Evolutionary conservation across 139 green algal genomes (phyloP).

Genomic region (Chlorella vulgaris): DNA sequence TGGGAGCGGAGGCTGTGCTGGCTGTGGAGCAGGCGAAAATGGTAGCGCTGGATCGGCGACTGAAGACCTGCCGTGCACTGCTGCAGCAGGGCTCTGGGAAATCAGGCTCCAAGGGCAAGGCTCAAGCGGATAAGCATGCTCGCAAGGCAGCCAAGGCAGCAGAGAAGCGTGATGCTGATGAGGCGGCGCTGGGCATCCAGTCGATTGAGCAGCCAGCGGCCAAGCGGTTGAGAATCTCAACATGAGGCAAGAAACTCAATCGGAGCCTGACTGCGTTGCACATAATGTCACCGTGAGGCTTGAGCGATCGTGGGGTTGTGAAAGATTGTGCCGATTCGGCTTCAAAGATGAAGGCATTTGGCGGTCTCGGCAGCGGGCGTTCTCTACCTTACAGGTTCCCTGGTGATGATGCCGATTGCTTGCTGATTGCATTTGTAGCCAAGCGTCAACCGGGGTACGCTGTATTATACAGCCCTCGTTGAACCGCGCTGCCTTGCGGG

Average conservation of each 20-base stretch:
- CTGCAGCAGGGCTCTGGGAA: background rate
- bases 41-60: slow-evolving; percentile 1
- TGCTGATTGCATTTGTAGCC: background rate
- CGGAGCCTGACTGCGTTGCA: too few relatives aligned
- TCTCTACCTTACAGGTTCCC: too few relatives aligned
- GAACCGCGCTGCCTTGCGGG: too few relatives aligned
- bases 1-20: slow-evolving; percentile 18
- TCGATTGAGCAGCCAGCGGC: background rate
- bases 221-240: background rate
- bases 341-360: too few relatives aligned
- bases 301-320: too few relatives aligned
- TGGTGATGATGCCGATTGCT: background rate
- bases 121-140: slow-evolving; percentile 17
- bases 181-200: slow-evolving; percentile 18
- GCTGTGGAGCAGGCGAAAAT: slow-evolving; percentile 7
- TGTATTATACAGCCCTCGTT: too few relatives aligned
- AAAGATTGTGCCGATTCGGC: too few relatives aligned
- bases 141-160: slow-evolving; percentile 22
- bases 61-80: slow-evolving; percentile 28
- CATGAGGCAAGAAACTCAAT: too few relatives aligned
- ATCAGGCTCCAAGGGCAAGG: slow-evolving; percentile 25
- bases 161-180: slow-evolving; percentile 2
- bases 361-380: too few relatives aligned
- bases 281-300: too few relatives aligned
- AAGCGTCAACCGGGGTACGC: too few relatives aligned